Evolutionary conservation across 1,284 basidiomycete species (phyloP).

Genomic region (Pulchroboletus neoregius): DNA sequence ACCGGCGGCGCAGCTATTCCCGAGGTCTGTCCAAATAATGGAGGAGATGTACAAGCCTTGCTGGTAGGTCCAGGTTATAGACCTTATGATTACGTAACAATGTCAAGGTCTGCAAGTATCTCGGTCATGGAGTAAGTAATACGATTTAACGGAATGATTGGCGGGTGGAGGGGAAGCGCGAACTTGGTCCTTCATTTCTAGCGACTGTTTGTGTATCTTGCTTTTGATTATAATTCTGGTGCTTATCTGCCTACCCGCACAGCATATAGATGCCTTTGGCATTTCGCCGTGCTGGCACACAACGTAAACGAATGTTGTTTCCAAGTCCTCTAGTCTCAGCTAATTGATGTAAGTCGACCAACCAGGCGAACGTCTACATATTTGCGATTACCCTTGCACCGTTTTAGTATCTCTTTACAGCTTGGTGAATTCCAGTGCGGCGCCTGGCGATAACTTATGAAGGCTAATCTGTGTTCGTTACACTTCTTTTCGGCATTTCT

Average conservation of each 20-base stretch:
- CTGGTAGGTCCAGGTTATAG: background rate
- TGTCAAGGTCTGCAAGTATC: no score
- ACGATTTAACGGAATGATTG: background rate
- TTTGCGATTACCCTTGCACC: background rate
- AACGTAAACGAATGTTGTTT: background rate
- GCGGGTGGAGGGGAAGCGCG: background rate
- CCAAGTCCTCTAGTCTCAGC: background rate
- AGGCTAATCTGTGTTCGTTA: conserved; percentile 1
- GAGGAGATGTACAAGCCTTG: conserved; percentile 5
- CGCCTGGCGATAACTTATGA: conserved; percentile 7
- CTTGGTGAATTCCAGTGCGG: conserved; percentile 27
- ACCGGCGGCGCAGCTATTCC: conserved; percentile 14
- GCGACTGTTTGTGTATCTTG: background rate
- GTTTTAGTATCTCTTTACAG: conserved; percentile 21
- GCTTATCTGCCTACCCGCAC: conserved; percentile 2
- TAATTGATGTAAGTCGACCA: no score
- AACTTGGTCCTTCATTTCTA: background rate
- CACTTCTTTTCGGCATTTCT: background rate
- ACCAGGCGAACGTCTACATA: background rate
- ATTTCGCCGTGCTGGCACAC: background rate
- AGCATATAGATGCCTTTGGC: background rate
- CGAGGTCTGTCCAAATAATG: conserved; percentile 3
- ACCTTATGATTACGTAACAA: conserved; percentile 18
- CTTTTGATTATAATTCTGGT: no score
- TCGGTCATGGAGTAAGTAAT: background rate